Conservation (phyloP, 163 green algal genomes). For the Chlamydomonas reinhardtii region DNA sequence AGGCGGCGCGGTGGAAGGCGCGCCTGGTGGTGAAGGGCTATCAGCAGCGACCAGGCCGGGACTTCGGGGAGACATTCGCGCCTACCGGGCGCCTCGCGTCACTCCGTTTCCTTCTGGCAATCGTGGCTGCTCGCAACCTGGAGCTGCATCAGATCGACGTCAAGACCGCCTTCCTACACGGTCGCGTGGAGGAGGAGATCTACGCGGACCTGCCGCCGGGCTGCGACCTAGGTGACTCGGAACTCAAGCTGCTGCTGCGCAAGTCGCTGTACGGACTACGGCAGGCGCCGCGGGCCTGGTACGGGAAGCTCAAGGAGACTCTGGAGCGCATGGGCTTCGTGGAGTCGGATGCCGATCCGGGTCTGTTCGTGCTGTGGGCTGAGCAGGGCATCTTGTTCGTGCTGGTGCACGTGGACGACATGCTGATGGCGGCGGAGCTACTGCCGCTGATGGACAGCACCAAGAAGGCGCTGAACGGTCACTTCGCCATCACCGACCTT, state of each 20-base stretch:
- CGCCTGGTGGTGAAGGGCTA: conserved; percentile 45
- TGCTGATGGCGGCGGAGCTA: background rate
- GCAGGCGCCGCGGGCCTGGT: conserved; percentile 64
- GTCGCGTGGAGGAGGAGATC: conserved; percentile 51
- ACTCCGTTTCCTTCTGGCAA: conserved; percentile 29
- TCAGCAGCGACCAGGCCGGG: background rate
- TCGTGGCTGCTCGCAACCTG: conserved; percentile 15
- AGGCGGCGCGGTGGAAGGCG: conserved; percentile 64
- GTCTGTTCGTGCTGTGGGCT: conserved; percentile 43
- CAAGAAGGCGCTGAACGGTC: conserved; percentile 14
- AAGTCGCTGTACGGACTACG: conserved; percentile 70
- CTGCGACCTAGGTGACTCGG: background rate
- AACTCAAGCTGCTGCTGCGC: conserved; percentile 17
- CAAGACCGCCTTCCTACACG: conserved; percentile 69
- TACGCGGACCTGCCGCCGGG: conserved; percentile 58
- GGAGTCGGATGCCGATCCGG: conserved; percentile 38
- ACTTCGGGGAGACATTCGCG: conserved; percentile 37
- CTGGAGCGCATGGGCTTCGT: conserved; percentile 49
- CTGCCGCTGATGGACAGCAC: background rate
- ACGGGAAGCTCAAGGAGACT: conserved; percentile 45
- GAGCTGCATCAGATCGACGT: conserved; percentile 64
- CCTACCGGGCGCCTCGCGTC: conserved; percentile 11
- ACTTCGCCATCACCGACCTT: conserved; percentile 60
- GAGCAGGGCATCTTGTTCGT: background rate
- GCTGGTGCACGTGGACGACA: conserved; percentile 61